Base-by-base conservation (phyloP, 148 eudicot genomes). In the Heliosperma pusillum region DNA sequence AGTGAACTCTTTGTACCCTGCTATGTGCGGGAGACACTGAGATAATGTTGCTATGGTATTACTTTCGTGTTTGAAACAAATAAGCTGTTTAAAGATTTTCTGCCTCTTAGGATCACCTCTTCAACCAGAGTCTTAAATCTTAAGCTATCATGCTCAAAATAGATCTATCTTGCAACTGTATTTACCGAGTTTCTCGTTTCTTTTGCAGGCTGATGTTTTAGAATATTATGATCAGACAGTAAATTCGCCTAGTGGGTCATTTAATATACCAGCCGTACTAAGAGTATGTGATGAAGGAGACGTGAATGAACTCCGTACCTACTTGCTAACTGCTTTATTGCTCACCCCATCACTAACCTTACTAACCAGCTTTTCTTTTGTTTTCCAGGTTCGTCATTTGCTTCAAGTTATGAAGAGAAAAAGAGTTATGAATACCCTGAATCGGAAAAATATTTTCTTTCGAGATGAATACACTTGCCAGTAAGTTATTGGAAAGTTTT, bases 211-310 rank as follows among this genome's bases (percentile, higher is more conserved):
- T 80, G 98, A 95, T 80, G 98, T 95, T 72, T 83, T 95, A 72
- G 98, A 95, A 80, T 95, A 95, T 72, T 95, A 95, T 73, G 93
- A 92, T 81, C 97, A 90, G 79, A 87, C 91, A 70, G 90, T 95
- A 12, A 90, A 87, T 77, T 92, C 98, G 71, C 83, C 97, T n/a
- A 84, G 89, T 71, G 98, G 98, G 63, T 92, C 96, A 68, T 95
- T 85, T 80, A 86, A 95, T 76, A 95, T 95, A 76, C 98, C 98
- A 81, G 98, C 98, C 27, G 98, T 95, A 20, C 77, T 95, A 76
- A 88, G 97, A 92, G 98, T 95, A 88, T 73, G 85, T 30, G 64
- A 53, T 70, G 60, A 29, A 29, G 47, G 24, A 73, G 4, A 20
- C 17, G 16, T 47, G 9, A 11, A 10, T 33, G 40, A 3, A 33